Evolutionary conservation across 2,329 filamentous ascomycete species (phyloP), one percentile per base, ranked within the genome.

Genomic region (Exserohilum turcica): DNA sequence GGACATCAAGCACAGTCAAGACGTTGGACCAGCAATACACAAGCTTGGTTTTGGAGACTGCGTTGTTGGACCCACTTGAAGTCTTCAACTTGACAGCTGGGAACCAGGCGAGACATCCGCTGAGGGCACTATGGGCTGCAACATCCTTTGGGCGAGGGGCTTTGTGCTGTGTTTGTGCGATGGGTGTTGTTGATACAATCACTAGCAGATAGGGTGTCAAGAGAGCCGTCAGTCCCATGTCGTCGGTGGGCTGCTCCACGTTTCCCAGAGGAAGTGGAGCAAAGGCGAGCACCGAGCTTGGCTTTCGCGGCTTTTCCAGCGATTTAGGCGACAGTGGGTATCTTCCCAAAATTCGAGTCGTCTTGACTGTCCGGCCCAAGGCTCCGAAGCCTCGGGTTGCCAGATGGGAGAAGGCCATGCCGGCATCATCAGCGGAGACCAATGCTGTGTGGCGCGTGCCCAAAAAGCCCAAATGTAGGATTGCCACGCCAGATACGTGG

Each of bases 21-120:
- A 97, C 86, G 67, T 97, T 97, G 2, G 94, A 97, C 94, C 94
- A 99, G 74, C 92, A 97, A 77, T 99, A 99, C 0, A 91, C 93
- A 15, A 99, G 82, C 74, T 99, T 97, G 32, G 88, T 89, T 67
- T 87, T 88, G 15, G 90, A 92, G 8, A 87, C 81, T 6, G 86
- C 84, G 64, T 86, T 88, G 5, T 85, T 86, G 0, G 84, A 85
- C 40, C 84, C 81, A 1, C 84, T 79, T 8, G 86, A 83, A 13
- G 85, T 84, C 74, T 97, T 97, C 37, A 99, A 79, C 68, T 90
- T 94, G 39, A 99, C 94, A 2, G 92, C 92, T 2, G 94, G 94
- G 70, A 99, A 99, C 94, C 94, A 99, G 29, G 94, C 92, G 43
- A 99, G 77, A 65, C 93, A 96, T 2, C 93, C 95, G 43, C 90